Evolutionary conservation across 2,329 filamentous ascomycete genomes (phyloP), one percentile per base, ranked within the genome.

Genomic region (Neonectria hederae): DNA sequence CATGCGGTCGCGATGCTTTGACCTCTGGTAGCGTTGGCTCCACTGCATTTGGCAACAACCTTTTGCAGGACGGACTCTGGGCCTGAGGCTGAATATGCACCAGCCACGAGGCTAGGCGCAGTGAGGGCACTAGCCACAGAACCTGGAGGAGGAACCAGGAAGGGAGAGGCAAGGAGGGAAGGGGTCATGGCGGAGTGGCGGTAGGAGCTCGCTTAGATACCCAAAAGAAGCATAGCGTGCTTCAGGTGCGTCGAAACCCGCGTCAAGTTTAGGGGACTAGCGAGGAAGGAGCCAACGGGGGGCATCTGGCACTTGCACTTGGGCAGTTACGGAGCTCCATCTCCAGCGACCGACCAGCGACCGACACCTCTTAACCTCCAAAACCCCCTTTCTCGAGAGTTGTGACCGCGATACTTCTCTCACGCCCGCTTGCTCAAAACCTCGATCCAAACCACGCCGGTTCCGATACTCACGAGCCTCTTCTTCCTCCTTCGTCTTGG

Each of bases 331-430:
- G 68, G 70, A 71, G 64, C 69, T 69, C 66, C 70, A 70, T 61
- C 56, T 59, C 66, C 51, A 67, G 65, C 65, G 35, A 60, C 63
- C 68, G 58, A 70, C 68, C 53, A 42, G 26, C 45, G 28, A 68
- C 69, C 67, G 62, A 73, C 69, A 71, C 59, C 68, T 65, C 59
- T 54, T 49, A 46, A 58, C 59, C 53, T 65, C 63, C 65, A 72
- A 72, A 73, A 72, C 63, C 71, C 70, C 71, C 65, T 73, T 74
- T 72, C 70, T 71, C 59, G 62, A 72, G 64, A 62, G 46, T 54
- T 54, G 51, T 49, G 43, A 53, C 54, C 35, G 63, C 55, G 52
- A 54, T 59, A 62, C 49, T 43, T 54, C 49, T 13, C 67, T 60
- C 53, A 65, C 67, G 59, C 69, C 51, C 62, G 63, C 59, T 59